phyloP scores from a whole-genome alignment of 257 asterid genomes.

The Rubia yunnanensis region DNA sequence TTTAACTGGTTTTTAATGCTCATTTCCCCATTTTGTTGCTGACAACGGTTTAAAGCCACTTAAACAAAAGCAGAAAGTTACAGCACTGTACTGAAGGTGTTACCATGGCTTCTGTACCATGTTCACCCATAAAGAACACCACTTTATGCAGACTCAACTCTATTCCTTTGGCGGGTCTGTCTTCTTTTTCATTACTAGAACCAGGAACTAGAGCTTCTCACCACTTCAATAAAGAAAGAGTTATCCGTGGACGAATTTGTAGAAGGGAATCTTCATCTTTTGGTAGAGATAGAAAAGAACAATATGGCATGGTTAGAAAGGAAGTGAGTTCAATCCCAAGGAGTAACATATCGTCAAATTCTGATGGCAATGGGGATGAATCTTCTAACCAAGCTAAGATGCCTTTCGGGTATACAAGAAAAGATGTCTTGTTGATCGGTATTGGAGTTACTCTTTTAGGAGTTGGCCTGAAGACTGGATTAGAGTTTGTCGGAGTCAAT shows the following conservation, averaged over 20 bases:
- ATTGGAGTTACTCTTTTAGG: constrained; percentile 68
- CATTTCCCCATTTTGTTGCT: background rate
- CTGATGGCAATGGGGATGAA: constrained; percentile 33
- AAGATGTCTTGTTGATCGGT: constrained; percentile 89
- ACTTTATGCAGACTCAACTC: constrained; percentile 24
- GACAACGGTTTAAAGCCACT: constrained; percentile 9
- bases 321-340: constrained; percentile 34
- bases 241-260: constrained; percentile 15
- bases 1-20: no score
- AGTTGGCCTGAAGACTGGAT: constrained; percentile 61
- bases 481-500: constrained; percentile 86
- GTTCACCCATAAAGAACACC: constrained; percentile 22
- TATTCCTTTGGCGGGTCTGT: constrained; percentile 25
- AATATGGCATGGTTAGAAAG: constrained; percentile 23
- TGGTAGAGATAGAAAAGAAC: constrained; percentile 22
- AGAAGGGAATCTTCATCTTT: constrained; percentile 24
- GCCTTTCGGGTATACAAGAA: constrained; percentile 88
- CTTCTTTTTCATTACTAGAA: constrained; percentile 27
- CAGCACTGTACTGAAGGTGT: background rate
- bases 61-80: background rate
- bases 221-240: constrained; percentile 27
- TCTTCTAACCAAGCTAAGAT: constrained; percentile 43
- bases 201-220: constrained; percentile 15
- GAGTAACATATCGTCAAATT: constrained; percentile 42
- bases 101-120: constrained; percentile 37